These are phyloP conservation scores for Chlorella sp. DNA, from an alignment of 139 green algal genomes.

Conservation along the genomic window DNA sequence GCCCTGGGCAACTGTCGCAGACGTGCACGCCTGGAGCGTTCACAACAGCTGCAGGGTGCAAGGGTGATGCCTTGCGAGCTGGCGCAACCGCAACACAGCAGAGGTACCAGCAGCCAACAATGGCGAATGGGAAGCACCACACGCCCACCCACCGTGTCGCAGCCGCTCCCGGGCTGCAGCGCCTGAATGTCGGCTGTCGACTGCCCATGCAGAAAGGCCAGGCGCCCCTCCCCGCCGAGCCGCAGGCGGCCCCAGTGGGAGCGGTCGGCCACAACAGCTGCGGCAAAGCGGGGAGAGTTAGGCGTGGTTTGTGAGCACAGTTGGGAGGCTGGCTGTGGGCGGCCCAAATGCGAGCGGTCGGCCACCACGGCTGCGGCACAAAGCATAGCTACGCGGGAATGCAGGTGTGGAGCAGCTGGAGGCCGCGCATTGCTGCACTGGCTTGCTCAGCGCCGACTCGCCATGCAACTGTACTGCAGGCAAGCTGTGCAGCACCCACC, in stretches of 20 bases:
- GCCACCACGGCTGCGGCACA: constrained; percentile 59
- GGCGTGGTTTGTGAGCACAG: too few relatives aligned
- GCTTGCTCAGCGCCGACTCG: too few relatives aligned
- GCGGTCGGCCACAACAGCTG: constrained; percentile 70
- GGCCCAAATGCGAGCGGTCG: constrained; percentile 62
- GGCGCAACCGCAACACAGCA: too few relatives aligned
- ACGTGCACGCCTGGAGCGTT: too few relatives aligned
- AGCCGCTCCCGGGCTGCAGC: constrained; percentile 56
- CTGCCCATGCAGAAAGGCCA: constrained; percentile 79
- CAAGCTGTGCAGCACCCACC: background rate
- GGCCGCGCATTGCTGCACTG: too few relatives aligned
- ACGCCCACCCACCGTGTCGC: constrained; percentile 60
- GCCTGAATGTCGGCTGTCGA: constrained; percentile 61
- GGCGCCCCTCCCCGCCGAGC: constrained; percentile 56
- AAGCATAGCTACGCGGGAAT: constrained; percentile 59
- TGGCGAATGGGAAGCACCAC: too few relatives aligned
- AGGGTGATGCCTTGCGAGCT: too few relatives aligned
- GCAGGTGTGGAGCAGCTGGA: too few relatives aligned
- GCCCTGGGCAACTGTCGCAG: too few relatives aligned
- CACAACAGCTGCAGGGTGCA: too few relatives aligned
- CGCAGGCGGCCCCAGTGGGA: constrained; percentile 82
- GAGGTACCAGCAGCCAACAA: too few relatives aligned
- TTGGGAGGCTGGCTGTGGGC: constrained; percentile 52
- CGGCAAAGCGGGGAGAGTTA: constrained; percentile 23
- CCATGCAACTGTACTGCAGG: too few relatives aligned